Evolutionary conservation across 164 flowering plant species (phyloP).

Genomic region (Vitis cinerea): DNA sequence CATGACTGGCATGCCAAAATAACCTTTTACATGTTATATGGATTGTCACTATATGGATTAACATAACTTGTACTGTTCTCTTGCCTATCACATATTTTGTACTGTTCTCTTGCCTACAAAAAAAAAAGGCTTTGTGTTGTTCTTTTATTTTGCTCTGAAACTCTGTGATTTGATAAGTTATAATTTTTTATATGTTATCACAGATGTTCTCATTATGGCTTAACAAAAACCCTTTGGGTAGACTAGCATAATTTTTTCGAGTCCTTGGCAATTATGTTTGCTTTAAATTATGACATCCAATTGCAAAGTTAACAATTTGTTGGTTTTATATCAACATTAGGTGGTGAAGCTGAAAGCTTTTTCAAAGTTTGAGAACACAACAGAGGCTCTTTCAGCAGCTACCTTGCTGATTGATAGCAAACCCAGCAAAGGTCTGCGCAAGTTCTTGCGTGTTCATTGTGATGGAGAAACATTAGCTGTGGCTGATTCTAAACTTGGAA

Average conservation of each 20-base stretch:
- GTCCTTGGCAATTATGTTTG: neutral
- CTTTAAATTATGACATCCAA: neutral
- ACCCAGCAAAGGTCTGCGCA: slow-evolving; percentile 85
- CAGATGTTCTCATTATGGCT: neutral
- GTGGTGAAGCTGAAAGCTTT: slow-evolving; percentile 92
- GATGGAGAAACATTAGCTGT: slow-evolving; percentile 80
- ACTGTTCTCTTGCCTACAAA: too few species aligned
- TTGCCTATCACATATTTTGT: too few species aligned
- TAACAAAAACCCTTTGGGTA: neutral
- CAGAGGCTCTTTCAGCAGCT: slow-evolving; percentile 78
- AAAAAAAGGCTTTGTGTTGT: too few species aligned
- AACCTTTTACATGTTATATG: too few species aligned
- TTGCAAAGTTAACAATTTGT: neutral
- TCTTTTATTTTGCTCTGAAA: too few species aligned
- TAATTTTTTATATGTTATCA: neutral
- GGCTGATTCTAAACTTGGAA: slow-evolving; percentile 90
- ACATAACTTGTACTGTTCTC: too few species aligned
- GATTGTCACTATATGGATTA: too few species aligned
- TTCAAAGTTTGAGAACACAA: slow-evolving; percentile 83
- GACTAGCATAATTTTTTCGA: neutral
- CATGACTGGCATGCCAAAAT: too few species aligned
- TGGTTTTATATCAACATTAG: slow-evolving; percentile 29
- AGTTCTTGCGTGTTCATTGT: slow-evolving; percentile 79
- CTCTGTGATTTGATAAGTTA: neutral
- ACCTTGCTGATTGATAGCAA: slow-evolving; percentile 73